phyloP scores from a whole-genome alignment of 306 rosid species.

The Cicer judaicum region DNA sequence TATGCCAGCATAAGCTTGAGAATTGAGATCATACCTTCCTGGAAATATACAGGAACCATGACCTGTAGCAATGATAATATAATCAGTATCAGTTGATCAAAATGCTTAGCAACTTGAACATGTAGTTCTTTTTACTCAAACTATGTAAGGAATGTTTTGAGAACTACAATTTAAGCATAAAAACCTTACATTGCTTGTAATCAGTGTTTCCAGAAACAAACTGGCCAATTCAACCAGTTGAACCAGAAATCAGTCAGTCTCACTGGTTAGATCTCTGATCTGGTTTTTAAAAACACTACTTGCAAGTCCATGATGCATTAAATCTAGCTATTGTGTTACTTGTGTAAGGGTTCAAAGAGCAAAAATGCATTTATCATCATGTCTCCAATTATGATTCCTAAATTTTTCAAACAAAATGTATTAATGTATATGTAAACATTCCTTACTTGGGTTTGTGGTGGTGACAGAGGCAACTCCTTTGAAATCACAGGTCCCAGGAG shows the following conservation, averaged over 20 bases:
- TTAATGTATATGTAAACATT: conserved; percentile 27
- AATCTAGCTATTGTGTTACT: background rate
- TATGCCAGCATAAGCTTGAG: conserved; percentile 9
- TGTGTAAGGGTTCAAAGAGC: background rate
- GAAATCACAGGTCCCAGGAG: conserved; percentile 87
- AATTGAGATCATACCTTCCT: conserved; percentile 68
- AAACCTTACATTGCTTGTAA: no score
- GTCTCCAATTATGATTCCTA: background rate
- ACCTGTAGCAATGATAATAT: conserved; percentile 57
- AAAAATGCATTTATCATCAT: background rate
- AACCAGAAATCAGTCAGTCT: no score
- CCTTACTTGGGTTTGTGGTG: conserved; percentile 93
- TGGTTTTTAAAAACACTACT: background rate
- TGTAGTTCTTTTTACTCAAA: background rate
- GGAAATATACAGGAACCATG: conserved; percentile 78
- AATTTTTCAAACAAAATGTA: background rate
- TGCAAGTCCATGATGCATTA: background rate
- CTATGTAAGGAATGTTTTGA: background rate
- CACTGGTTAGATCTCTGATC: no score
- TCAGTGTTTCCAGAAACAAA: no score
- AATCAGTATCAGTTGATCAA: conserved; percentile 42
- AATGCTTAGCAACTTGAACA: conserved; percentile 5
- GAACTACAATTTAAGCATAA: no score
- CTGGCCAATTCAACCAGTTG: no score
- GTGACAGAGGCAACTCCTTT: conserved; percentile 92